Base-by-base conservation (phyloP, 1,139 yeast genomes). In the Blastobotrys petasosporus region DNA sequence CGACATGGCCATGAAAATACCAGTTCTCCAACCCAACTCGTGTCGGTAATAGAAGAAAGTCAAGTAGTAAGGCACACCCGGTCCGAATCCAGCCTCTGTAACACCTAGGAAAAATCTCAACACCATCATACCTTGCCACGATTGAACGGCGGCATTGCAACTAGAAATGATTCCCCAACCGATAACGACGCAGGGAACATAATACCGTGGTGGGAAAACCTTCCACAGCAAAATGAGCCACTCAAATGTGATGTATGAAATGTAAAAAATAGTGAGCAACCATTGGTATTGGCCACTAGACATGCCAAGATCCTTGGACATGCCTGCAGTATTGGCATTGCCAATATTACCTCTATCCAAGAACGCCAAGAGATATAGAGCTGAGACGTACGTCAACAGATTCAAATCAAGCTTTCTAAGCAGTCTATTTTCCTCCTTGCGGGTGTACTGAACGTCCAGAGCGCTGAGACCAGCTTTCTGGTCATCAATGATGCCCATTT, bases 321-420 rank as follows among this genome's bases (percentile, higher is more conserved):
- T 62, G 5, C 82, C 82, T 41, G 79, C 83, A 30, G 80, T 69
- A 52, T 79, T 68, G 1, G 85, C 85, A 57, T 76, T 73, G 2
- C 83, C 83, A 53, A 80, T 76, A 56, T 78, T 79, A 52, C 77
- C 76, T 54, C 83, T 66, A 61, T 80, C 86, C 49, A 80, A 66
- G 55, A 71, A 77, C 51, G 78, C 74, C 49, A 79, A 64, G 46
- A 78, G 67, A 52, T 78, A 78, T 45, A 77, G 67, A 40, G 72
- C 56, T n/a, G 76, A 71, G 34, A 76, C 65, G 35, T 43, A 53
- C 8, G 53, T 34, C 5, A 55, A 30, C 17, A 53, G 39, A 25
- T 52, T 35, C 29, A 39, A 16, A 34, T 55, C 58, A 11, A 49
- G 40, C 32, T 52, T 52, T 25, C 47, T 25, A 4, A 56, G 50